Evolutionary conservation across 2,329 filamentous ascomycete species (phyloP).

Genomic region (Phoma sp.): DNA sequence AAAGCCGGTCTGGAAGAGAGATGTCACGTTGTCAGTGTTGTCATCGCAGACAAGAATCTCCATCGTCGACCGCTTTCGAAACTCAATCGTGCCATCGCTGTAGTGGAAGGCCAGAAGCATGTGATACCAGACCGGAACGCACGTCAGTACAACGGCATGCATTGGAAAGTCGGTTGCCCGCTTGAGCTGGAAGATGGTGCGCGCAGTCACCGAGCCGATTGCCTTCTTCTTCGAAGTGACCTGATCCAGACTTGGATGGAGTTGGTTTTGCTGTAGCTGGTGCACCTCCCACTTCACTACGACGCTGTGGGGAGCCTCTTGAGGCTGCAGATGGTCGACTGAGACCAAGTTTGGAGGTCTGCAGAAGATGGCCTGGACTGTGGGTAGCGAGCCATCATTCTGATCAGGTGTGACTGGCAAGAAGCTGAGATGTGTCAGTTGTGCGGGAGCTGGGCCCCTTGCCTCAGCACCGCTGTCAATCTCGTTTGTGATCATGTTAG

Average conservation of each 20-base stretch:
- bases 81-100: constrained; percentile 81
- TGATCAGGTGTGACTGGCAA: constrained; percentile 70
- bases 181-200: constrained; percentile 49
- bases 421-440: constrained; percentile 75
- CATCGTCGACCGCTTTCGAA: constrained; percentile 78
- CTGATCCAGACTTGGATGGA: constrained; percentile 80
- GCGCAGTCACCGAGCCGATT: constrained; percentile 42
- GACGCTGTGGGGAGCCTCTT: constrained; percentile 72
- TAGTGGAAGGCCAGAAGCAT: constrained; percentile 75
- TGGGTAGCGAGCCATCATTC: constrained; percentile 64
- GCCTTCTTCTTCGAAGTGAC: constrained; percentile 70
- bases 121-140: constrained; percentile 72
- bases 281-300: constrained; percentile 82
- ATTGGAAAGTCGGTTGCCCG: constrained; percentile 71
- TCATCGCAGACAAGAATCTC: constrained; percentile 68
- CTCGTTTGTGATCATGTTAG: constrained; percentile 30
- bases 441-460: constrained; percentile 37
- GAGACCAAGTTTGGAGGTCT: constrained; percentile 52
- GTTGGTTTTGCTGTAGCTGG: constrained; percentile 63
- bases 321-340: constrained; percentile 59
- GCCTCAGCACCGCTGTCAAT: constrained; percentile 30
- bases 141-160: constrained; percentile 72
- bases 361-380: constrained; percentile 76
- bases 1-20: constrained; percentile 79
- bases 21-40: constrained; percentile 69